Percentiles rank a stretch among this genome's conserved stretches.
Evolutionary conservation across 345 rosid species (phyloP).

Genomic region (Conringia planisiliqua): DNA sequence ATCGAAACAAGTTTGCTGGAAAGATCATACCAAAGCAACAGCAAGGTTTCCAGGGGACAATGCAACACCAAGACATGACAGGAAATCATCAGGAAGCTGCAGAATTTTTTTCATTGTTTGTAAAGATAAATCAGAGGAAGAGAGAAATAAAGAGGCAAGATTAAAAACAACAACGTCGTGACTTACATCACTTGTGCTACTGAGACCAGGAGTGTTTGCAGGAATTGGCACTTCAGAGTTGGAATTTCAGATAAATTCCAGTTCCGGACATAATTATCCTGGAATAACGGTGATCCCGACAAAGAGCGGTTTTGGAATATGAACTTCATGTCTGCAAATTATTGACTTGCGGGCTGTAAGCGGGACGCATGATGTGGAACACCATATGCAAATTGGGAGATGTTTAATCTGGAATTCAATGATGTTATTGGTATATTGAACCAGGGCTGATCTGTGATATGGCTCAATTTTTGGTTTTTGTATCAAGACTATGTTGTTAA

Average conservation of each 20-base stretch:
- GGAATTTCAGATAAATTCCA: conserved; percentile 60
- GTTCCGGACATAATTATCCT: conserved; percentile 82
- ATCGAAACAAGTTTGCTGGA: too few species aligned
- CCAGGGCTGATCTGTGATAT: too few species aligned
- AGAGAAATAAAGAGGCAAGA: conserved; percentile 11
- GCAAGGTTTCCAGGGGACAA: conserved; percentile 79
- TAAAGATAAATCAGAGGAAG: conserved; percentile 9
- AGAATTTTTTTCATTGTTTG: conserved; percentile 22
- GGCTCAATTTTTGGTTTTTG: too few species aligned
- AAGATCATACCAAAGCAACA: conserved; percentile 69
- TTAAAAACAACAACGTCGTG: neutral
- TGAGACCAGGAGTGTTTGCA: conserved; percentile 52
- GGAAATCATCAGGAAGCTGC: conserved; percentile 77
- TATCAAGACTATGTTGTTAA: too few species aligned
- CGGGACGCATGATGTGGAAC: too few species aligned
- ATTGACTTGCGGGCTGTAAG: too few species aligned
- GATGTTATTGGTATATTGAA: too few species aligned
- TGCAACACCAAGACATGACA: conserved; percentile 80
- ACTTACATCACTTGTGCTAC: conserved; percentile 66
- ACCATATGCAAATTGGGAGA: too few species aligned
- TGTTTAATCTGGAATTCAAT: too few species aligned
- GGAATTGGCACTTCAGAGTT: conserved; percentile 66
- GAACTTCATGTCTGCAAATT: too few species aligned
- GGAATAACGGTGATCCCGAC: too few species aligned
- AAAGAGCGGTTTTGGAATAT: too few species aligned